phyloP scores from a whole-genome alignment of 148 eudicot genomes.

The Fagopyrum esculentum region DNA sequence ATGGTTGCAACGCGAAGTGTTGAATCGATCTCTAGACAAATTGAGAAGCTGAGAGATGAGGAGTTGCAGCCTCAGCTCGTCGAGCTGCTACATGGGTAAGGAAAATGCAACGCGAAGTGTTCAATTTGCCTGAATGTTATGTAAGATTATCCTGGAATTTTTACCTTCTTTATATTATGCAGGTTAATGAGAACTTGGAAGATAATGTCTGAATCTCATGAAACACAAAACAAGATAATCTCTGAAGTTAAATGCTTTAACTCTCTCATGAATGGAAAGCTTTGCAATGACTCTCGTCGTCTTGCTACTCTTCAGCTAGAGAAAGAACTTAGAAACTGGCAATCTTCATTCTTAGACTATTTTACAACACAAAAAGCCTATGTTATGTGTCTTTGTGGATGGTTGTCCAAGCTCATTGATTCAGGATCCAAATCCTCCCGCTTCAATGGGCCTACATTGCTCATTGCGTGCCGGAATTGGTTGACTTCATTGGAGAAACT shows the following conservation, averaged over 20 bases:
- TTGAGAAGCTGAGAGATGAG: slow-evolving; percentile 49
- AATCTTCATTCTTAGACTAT: slow-evolving; percentile 28
- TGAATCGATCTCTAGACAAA: slow-evolving; percentile 46
- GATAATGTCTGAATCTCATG: slow-evolving; percentile 36
- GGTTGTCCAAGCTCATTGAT: slow-evolving; percentile 36
- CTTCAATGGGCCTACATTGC: slow-evolving; percentile 28
- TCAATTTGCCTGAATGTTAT: not conserved
- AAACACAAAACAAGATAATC: slow-evolving; percentile 37
- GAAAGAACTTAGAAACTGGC: slow-evolving; percentile 45
- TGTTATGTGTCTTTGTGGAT: slow-evolving; percentile 27
- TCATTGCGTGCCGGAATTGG: slow-evolving; percentile 38
- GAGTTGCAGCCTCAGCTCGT: slow-evolving; percentile 56
- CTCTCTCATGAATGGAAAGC: slow-evolving; percentile 19
- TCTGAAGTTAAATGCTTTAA: slow-evolving; percentile 26
- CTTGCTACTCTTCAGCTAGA: slow-evolving; percentile 45
- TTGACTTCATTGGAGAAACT: slow-evolving; percentile 29
- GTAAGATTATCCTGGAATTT: not conserved
- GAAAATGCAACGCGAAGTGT: not conserved
- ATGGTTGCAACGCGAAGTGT: slow-evolving; percentile 29
- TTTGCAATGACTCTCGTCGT: slow-evolving; percentile 32
- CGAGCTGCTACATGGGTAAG: slow-evolving; percentile 54
- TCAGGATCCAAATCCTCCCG: slow-evolving; percentile 21
- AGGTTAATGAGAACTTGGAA: slow-evolving; percentile 51
- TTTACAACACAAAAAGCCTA: slow-evolving; percentile 39
- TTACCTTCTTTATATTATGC: not conserved